A percentile compares a stretch with the other conserved stretches of the same genome.
Evolutionary conservation across 768 basidiomycete species (phyloP).

Genomic region (Lactarius tabidus): DNA sequence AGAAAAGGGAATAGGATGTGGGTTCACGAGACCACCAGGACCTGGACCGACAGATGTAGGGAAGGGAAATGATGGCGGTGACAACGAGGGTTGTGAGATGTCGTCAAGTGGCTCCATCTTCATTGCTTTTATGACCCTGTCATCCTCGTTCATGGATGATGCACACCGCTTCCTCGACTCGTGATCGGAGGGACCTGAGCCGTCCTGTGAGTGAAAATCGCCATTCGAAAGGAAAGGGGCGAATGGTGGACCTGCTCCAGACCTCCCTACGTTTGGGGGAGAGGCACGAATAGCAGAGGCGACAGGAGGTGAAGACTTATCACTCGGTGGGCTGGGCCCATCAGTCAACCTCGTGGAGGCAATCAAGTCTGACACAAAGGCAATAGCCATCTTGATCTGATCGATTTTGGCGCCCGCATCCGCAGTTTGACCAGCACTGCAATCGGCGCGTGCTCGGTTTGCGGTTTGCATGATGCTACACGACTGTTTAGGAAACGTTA

Average conservation of each 20-base stretch:
- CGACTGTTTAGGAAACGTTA: constrained; percentile 21
- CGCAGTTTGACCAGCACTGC: constrained; percentile 41
- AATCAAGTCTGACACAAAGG: constrained; percentile 52
- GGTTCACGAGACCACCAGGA: constrained; percentile 15
- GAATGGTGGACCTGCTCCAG: constrained; percentile 20
- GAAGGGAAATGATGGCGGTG: constrained; percentile 26
- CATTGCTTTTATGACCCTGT: constrained; percentile 42
- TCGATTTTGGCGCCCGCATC: constrained; percentile 51
- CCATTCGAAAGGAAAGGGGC: constrained; percentile 24
- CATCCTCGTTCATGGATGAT: constrained; percentile 43
- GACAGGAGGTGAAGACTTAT: constrained; percentile 21
- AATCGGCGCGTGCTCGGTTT: constrained; percentile 51
- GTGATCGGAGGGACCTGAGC: constrained; percentile 36
- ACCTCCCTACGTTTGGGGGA: constrained; percentile 19
- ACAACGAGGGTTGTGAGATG: constrained; percentile 27
- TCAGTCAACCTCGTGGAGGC: constrained; percentile 40
- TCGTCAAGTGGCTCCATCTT: constrained; percentile 51
- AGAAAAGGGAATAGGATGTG: constrained; percentile 25
- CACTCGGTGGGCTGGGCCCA: constrained; percentile 32
- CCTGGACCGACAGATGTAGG: constrained; percentile 23
- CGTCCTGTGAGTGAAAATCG: constrained; percentile 31
- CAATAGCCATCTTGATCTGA: constrained; percentile 52
- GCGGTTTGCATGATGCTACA: constrained; percentile 59
- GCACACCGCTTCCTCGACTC: constrained; percentile 49
- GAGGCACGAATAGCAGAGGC: constrained; percentile 20